Percentiles rank a stretch among this genome's conserved stretches.
phyloP scores from a whole-genome alignment of 2,329 filamentous ascomycete genomes.

The Fusarium acutatum region DNA sequence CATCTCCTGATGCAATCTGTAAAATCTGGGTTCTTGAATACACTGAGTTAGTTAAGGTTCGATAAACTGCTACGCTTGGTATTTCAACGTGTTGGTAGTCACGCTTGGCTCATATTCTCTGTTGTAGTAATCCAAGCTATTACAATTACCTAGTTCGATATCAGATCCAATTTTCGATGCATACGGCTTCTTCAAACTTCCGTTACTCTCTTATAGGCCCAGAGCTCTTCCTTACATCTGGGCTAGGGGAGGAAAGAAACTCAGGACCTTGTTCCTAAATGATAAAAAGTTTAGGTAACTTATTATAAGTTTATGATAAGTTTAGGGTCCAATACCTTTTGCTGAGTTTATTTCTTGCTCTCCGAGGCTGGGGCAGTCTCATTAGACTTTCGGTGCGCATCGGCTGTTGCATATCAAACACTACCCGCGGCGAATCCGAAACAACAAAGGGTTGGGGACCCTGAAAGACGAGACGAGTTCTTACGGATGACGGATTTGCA shows the following conservation, averaged over 20 bases:
- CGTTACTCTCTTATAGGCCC: not conserved
- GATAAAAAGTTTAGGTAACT: not conserved
- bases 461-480: constrained; percentile 1
- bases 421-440: constrained; percentile 27
- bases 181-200: not conserved
- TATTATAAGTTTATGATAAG: not conserved
- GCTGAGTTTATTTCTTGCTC: not conserved
- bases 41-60: not conserved
- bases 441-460: constrained; percentile 11
- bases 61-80: not conserved
- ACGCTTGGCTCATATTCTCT: not conserved
- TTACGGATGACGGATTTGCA: not conserved
- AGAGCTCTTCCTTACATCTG: not conserved
- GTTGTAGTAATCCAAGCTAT: not conserved
- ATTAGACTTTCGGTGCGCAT: constrained; percentile 14
- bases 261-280: not conserved
- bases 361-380: not conserved
- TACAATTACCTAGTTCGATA: not conserved
- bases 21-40: not conserved
- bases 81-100: not conserved
- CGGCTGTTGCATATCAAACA: constrained; percentile 26
- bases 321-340: not conserved
- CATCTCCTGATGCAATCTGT: not conserved
- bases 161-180: not conserved
- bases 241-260: not conserved